Evolutionary conservation across 305 asterid genomes (phyloP), one percentile per base, ranked within the genome.

Genomic region (Petunia hybrid): DNA sequence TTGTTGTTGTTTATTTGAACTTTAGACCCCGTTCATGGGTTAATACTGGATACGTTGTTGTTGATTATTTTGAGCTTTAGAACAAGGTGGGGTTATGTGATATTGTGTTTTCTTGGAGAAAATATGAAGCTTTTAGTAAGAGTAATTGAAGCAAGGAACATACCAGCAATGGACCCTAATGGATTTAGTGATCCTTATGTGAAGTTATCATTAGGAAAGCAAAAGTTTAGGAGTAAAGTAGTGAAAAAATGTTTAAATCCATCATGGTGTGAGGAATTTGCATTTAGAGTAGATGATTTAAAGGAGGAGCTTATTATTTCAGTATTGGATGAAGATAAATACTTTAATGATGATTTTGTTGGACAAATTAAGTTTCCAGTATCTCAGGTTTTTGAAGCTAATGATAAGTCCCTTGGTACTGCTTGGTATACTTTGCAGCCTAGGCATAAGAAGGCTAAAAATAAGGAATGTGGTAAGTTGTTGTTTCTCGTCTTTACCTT

Each of bases 131-230:
- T 96, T 38, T 86, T 96, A 86, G 97, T 96, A 59, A 94, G 99
- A 6, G 98, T 89, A 35, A 96, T 94, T 31, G 99, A 94, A 81
- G 99, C 95, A 0, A 88, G 83, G 71, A 87, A 93, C 64, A 84
- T 96, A 76, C 98, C 98, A 59, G 92, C 97, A 42, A 88, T 92
- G 87, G 95, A 94, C 88, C 91, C 91, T 8, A 96, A 94, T 87
- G 99, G 98, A 36, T 88, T 88, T 78, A 92, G 97, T 86, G 98
- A 96, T 89, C 98, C 99, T 48, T 96, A 96, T 83, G 99, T 93
- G 38, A 96, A 91, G 75, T 83, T 96, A 82, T 94, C 90, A 89
- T 69, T 96, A 84, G 99, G 98, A 12, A 96, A 80, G 88, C 98
- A 93, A 73, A 91, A 82, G 87, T 90, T 88, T 80, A 90, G 78